Conservation (phyloP, 2,329 filamentous ascomycete genomes). For the Capronia epimyces region DNA sequence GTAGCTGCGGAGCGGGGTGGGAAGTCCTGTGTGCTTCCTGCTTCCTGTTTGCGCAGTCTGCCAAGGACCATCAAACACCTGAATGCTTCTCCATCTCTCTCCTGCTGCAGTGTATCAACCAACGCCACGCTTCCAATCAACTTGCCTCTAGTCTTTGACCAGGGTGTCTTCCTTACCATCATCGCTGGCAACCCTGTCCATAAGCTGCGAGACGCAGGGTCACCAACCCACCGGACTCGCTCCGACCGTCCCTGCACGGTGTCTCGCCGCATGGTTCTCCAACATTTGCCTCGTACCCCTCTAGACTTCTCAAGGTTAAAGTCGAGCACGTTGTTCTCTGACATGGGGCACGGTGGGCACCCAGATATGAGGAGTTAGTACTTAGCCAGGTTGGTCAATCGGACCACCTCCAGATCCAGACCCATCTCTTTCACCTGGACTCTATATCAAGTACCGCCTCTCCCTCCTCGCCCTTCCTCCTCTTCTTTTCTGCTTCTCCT, state of each 20-base stretch:
- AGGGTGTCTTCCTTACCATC: not conserved
- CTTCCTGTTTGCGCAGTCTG: too few species aligned
- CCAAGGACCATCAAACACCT: not conserved
- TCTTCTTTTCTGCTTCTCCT: conserved; percentile 1
- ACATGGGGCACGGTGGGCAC: not conserved
- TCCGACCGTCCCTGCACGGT: not conserved
- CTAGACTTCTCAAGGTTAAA: not conserved
- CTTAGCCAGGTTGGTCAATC: not conserved
- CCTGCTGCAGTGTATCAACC: not conserved
- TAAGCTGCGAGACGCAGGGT: conserved; percentile 5
- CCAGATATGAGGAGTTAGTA: too few species aligned
- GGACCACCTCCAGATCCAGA: not conserved
- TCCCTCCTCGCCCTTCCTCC: not conserved
- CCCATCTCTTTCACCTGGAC: not conserved
- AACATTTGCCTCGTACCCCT: not conserved
- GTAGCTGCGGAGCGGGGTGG: too few species aligned
- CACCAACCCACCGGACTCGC: not conserved
- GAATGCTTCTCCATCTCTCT: not conserved
- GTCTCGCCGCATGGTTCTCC: conserved; percentile 1
- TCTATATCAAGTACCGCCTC: not conserved
- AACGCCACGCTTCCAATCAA: not conserved
- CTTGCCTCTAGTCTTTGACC: not conserved
- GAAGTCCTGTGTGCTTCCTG: too few species aligned
- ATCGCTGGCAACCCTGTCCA: not conserved
- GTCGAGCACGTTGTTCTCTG: not conserved